phyloP scores from a whole-genome alignment of 208 protist genomes.

The Crithidia expoeki region DNA sequence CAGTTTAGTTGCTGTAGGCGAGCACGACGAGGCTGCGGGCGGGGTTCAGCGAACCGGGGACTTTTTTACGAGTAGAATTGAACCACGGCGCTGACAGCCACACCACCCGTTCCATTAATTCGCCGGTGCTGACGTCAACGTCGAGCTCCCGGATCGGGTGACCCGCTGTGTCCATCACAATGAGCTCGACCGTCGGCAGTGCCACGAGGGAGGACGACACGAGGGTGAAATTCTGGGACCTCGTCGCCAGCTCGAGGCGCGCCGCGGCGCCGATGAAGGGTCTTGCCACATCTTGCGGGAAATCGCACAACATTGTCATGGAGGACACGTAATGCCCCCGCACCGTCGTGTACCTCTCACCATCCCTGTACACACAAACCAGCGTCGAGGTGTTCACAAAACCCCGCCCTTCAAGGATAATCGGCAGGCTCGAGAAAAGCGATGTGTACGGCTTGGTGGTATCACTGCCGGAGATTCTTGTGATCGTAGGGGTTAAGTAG shows the following conservation, averaged over 20 bases:
- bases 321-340: conserved; percentile 22
- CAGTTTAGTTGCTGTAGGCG: conserved; percentile 48
- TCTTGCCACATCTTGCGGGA: neutral
- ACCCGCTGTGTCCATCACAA: conserved; percentile 40
- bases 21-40: conserved; percentile 35
- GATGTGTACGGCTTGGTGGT: conserved; percentile 20
- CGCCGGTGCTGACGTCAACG: neutral
- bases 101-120: conserved; percentile 32
- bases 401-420: conserved; percentile 23
- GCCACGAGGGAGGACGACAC: conserved; percentile 20
- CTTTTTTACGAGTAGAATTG: conserved; percentile 42
- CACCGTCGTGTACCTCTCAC: conserved; percentile 1
- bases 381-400: conserved; percentile 14
- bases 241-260: conserved; percentile 14
- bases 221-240: conserved; percentile 2
- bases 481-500: conserved; percentile 9
- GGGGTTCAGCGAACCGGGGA: conserved; percentile 21
- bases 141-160: conserved; percentile 46
- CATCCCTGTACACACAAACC: conserved; percentile 31
- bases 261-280: conserved; percentile 46
- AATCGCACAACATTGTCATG: conserved; percentile 24
- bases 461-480: neutral
- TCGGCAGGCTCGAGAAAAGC: neutral
- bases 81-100: conserved; percentile 33
- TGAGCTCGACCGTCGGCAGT: conserved; percentile 28